A percentile compares a stretch with the other conserved stretches of the same genome.
These are phyloP conservation scores for Rauvolfia tetraphylla DNA, from an alignment of 257 asterid species.

Conservation along the genomic window DNA sequence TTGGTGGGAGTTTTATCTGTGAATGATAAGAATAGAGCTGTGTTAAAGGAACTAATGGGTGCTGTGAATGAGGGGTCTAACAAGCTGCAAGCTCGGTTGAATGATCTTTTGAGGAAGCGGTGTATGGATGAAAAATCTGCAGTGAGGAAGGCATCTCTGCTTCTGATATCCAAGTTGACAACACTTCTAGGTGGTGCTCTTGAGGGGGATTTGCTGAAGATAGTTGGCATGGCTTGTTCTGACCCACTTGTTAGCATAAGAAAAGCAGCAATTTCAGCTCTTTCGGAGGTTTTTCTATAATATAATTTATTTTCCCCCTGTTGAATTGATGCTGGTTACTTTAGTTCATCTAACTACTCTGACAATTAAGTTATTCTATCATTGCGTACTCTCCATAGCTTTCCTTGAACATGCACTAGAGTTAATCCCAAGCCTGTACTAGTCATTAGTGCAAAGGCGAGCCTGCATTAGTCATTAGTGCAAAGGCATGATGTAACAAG, in stretches of 20 bases:
- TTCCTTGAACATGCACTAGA: neutral
- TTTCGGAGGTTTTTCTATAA: constrained; percentile 70
- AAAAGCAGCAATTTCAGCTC: constrained; percentile 76
- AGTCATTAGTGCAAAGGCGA: neutral
- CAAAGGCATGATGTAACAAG: neutral
- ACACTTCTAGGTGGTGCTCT: constrained; percentile 56
- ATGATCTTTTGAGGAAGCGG: constrained; percentile 50
- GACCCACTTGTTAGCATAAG: constrained; percentile 97
- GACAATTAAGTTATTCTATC: neutral
- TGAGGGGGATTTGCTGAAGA: constrained; percentile 67
- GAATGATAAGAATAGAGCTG: constrained; percentile 36
- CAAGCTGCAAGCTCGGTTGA: constrained; percentile 31
- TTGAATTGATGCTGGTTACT: neutral
- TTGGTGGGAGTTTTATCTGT: constrained; percentile 47
- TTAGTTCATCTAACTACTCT: neutral
- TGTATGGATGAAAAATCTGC: constrained; percentile 94
- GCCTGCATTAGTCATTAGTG: neutral
- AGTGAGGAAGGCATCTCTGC: constrained; percentile 88
- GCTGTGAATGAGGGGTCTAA: constrained; percentile 33
- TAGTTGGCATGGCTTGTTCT: constrained; percentile 85
- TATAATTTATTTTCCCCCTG: neutral
- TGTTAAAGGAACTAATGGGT: constrained; percentile 63
- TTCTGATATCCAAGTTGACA: constrained; percentile 66
- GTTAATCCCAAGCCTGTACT: neutral
- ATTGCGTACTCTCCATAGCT: neutral